Base-by-base conservation (phyloP, 2,329 filamentous ascomycete species). In the Apiospora saccharicola region DNA sequence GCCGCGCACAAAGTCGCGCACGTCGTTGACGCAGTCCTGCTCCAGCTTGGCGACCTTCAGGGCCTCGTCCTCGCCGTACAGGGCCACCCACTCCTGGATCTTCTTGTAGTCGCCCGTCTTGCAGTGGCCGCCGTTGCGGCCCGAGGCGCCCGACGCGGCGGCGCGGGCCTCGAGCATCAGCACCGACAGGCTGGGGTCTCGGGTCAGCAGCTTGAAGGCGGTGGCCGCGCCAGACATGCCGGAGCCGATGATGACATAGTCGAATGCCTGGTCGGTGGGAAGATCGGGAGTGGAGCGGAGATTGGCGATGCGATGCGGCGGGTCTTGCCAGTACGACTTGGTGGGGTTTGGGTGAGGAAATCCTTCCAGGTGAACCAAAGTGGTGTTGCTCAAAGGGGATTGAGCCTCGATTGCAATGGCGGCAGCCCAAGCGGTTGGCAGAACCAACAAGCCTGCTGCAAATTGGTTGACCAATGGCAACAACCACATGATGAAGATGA, bases 231-330 rank as follows among this genome's bases (percentile, higher is more conserved):
- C 67, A 8, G 67, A 30, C 12, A 68, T 14, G 8, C 67, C 67
- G 34, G 37, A 68, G 44, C 67, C 67, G 41, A 68, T 47, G n/a
- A 68, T 68, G 67, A 68, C 41, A 68, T 68, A 68, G 14, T 68
- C 67, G 13, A 68, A 68, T 0, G 4, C 8, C 13, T 68, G 41
- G 3, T 46, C 67, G 2, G 43, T 68, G 2, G 67, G 67, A 8
- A 68, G 37, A 13, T 68, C 67, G 19, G 67, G 67, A 1, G 67
- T 68, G 37, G 67, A 22, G 41, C 67, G 67, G 14, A 47, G 67
- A 34, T 68, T 34, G n/a, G 67, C 43, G 41, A 68, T 68, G 43
- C 67, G 67, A 14, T 68, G 67, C 67, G 67, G 67, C 4, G 37
- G 67, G 22, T 68, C 67, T 30, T 68, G 37, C 67, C 37, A 68